A percentile compares a stretch with the other conserved stretches of the same genome.
Conservation (phyloP, 2,329 filamentous ascomycete species). For the Parafenestella ontariensis region DNA sequence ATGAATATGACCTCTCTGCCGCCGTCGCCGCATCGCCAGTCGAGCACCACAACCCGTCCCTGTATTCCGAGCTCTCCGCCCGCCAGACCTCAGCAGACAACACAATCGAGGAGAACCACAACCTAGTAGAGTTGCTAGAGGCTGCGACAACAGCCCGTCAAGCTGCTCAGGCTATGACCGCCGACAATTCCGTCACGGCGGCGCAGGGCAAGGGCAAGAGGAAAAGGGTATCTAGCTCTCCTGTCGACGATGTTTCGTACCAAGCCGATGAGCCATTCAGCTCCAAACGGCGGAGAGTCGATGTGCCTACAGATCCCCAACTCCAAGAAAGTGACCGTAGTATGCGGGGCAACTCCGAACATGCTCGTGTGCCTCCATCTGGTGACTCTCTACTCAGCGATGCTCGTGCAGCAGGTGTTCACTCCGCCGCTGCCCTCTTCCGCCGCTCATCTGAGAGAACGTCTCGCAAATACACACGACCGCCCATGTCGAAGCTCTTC, state of each 20-base stretch:
- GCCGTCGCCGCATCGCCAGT: slow-evolving; percentile 18
- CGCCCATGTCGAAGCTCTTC: slow-evolving; percentile 65
- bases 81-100: slow-evolving; percentile 21
- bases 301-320: slow-evolving; percentile 24
- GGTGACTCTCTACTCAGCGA: slow-evolving; percentile 41
- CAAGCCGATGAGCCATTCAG: slow-evolving; percentile 8
- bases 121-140: slow-evolving; percentile 46
- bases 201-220: slow-evolving; percentile 32
- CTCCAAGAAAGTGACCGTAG: slow-evolving; percentile 8
- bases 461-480: slow-evolving; percentile 64
- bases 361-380: slow-evolving; percentile 19
- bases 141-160: slow-evolving; percentile 46
- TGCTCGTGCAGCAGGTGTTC: slow-evolving; percentile 58
- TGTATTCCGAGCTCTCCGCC: slow-evolving; percentile 21
- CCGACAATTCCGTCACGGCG: slow-evolving; percentile 6
- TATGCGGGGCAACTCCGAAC: slow-evolving; percentile 4
- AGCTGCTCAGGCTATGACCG: slow-evolving; percentile 22
- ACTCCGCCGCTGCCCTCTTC: slow-evolving; percentile 61
- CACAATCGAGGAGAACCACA: slow-evolving; percentile 38
- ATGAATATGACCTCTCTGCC: slow-evolving; percentile 30
- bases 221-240: slow-evolving; percentile 27
- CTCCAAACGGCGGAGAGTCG: slow-evolving; percentile 31
- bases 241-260: slow-evolving; percentile 7
- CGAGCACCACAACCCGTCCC: slow-evolving; percentile 19
- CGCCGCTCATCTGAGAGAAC: slow-evolving; percentile 49